Evolutionary conservation across 495 filamentous ascomycete genomes (phyloP).

Genomic region (Lasiosphaeria miniovina): DNA sequence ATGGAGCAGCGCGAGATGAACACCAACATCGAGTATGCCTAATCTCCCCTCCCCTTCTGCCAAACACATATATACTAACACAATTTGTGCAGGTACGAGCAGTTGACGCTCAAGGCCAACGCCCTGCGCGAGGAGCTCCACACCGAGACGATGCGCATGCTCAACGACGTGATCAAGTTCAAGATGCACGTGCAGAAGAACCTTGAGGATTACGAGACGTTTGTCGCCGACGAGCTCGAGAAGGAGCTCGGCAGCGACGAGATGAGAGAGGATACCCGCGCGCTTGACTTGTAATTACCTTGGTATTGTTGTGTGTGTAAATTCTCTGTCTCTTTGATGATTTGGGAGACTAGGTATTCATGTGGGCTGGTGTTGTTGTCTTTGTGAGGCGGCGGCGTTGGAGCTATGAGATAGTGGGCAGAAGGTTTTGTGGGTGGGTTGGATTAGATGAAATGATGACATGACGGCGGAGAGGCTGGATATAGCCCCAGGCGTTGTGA

Average conservation of each 20-base stretch:
- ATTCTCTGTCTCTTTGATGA: background rate
- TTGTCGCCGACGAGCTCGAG: slow-evolving; percentile 87
- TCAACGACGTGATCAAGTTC: slow-evolving; percentile 97
- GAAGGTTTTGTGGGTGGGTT: no score
- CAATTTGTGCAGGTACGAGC: slow-evolving; percentile 66
- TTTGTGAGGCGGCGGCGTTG: no score
- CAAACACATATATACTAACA: background rate
- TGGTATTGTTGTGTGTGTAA: no score
- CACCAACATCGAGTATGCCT: slow-evolving; percentile 82
- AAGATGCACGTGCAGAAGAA: slow-evolving; percentile 93
- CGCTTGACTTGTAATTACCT: slow-evolving; percentile 12
- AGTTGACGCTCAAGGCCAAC: slow-evolving; percentile 78
- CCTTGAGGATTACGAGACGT: slow-evolving; percentile 87
- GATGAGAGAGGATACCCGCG: slow-evolving; percentile 30
- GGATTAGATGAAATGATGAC: no score
- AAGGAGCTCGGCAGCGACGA: slow-evolving; percentile 65
- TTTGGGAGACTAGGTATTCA: background rate
- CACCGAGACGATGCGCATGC: slow-evolving; percentile 90
- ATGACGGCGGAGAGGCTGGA: no score
- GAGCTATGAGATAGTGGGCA: no score
- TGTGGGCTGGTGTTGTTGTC: no score
- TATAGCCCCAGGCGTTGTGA: no score
- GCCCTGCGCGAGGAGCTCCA: slow-evolving; percentile 88
- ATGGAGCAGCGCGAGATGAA: slow-evolving; percentile 97
- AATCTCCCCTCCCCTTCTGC: background rate